Conservation (phyloP, 768 basidiomycete species). For the Candolleomyces eurysporus region DNA sequence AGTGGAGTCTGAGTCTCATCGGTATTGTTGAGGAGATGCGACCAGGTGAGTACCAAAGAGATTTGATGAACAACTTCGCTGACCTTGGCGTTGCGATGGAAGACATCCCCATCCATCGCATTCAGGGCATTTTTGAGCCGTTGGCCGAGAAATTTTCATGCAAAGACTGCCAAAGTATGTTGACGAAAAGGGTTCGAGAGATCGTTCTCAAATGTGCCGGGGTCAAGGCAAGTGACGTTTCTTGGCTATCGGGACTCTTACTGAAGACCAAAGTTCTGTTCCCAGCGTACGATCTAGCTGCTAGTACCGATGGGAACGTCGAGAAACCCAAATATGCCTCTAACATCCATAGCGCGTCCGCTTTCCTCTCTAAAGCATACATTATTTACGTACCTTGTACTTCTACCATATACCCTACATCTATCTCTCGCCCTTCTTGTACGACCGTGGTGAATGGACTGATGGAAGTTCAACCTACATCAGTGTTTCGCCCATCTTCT, state of each 20-base stretch:
- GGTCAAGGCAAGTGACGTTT: not conserved
- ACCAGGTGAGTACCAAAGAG: slow-evolving; percentile 9
- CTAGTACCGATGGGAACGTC: too few species aligned
- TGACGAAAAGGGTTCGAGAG: slow-evolving; percentile 38
- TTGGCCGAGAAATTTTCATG: slow-evolving; percentile 48
- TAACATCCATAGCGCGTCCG: too few species aligned
- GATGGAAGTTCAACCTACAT: not conserved
- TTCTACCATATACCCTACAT: too few species aligned
- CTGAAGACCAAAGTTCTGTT: too few species aligned
- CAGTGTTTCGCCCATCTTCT: too few species aligned
- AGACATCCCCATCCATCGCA: slow-evolving; percentile 50
- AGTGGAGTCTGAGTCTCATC: slow-evolving; percentile 20
- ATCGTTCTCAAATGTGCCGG: not conserved
- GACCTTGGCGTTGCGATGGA: not conserved
- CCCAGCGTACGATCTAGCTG: too few species aligned
- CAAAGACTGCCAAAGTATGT: slow-evolving; percentile 39
- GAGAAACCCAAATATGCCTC: too few species aligned
- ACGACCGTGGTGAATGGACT: not conserved
- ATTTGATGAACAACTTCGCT: too few species aligned
- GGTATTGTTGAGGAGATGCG: slow-evolving; percentile 22
- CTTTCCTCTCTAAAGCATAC: too few species aligned
- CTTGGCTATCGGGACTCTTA: too few species aligned
- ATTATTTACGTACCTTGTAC: too few species aligned
- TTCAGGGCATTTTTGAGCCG: slow-evolving; percentile 48
- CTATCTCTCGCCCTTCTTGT: too few species aligned